Evolutionary conservation across 148 eudicot species (phyloP), one percentile per base, ranked within the genome.

Genomic region (Chenopodium quinoa): DNA sequence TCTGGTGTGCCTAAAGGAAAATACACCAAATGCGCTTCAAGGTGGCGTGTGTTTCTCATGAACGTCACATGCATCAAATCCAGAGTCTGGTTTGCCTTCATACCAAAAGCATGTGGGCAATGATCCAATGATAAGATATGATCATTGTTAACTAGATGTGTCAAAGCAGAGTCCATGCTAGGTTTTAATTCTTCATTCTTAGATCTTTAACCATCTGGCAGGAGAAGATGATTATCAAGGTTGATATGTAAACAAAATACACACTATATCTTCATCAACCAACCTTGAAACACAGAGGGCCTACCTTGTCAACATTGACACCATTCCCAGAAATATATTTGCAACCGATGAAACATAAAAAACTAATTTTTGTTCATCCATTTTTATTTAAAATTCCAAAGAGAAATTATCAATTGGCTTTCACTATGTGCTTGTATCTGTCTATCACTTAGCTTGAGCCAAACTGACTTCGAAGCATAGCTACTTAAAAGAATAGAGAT

Each of bases 401-500:
- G 22, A 23, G 17, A 44, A 46, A 44, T 22, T 10, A 46, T 17
- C 22, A 37, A 44, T 71, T 44, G n/a, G n/a, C 52, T 40, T 40
- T 71, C 16, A 16, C 16, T 19, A 9, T 29, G 72, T 31, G 60
- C 78, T 29, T 13, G 27, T 58, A 63, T 62, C 5, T 40, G 48
- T 69, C 16, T 17, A 25, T 23, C 66, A 79, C n/a, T 40, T 40
- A 40, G 77, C 40, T 16, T 19, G 78, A 73, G 60, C n/a, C 27
- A 25, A 40, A 4, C 44, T 40, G 8, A 40, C 44, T 40, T 56
- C 60, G 20, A 60, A 77, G 56, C 76, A 75, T 79, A 79, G 56
- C 77, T 75, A 80, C 78, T 78, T 54, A 46, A 84, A 79, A 84
- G 77, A 58, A 71, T 80, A 73, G 83, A 69, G 80, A 70, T 79